phyloP scores from a whole-genome alignment of 2,329 filamentous ascomycete genomes.

The Moelleriella libera region DNA sequence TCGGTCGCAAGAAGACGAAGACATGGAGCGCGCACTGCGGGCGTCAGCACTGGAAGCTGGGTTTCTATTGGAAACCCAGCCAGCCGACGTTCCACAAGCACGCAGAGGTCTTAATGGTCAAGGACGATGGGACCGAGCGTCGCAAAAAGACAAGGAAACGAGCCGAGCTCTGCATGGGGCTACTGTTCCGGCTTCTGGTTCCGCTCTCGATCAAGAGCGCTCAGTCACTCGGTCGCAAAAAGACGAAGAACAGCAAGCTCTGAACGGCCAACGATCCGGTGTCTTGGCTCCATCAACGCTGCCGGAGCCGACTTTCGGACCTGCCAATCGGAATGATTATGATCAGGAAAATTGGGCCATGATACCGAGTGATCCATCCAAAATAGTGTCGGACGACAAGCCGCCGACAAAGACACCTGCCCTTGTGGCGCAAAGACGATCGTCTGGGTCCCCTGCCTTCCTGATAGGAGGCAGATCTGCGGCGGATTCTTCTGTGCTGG shows the following conservation, averaged over 20 bases:
- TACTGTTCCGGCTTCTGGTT: no score
- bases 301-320: conserved; percentile 37
- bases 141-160: no score
- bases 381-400: conserved; percentile 4
- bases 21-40: conserved; percentile 40
- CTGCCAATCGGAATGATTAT: conserved; percentile 41
- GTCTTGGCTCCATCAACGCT: conserved; percentile 24
- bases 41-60: conserved; percentile 41
- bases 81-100: background rate
- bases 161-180: no score
- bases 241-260: no score
- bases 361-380: conserved; percentile 26
- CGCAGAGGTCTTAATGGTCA: no score
- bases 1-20: conserved; percentile 33
- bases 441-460: conserved; percentile 32
- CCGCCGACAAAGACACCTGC: conserved; percentile 8
- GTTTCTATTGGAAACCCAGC: conserved; percentile 14
- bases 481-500: conserved; percentile 27
- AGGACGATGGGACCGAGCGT: no score
- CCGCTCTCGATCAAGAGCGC: no score
- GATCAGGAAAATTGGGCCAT: conserved; percentile 44
- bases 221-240: no score
- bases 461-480: conserved; percentile 23
- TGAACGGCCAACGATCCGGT: conserved; percentile 32
- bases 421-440: conserved; percentile 30